These are phyloP conservation scores for Apium graveolens DNA, from an alignment of 129 eudicot species.

Conservation along the genomic window DNA sequence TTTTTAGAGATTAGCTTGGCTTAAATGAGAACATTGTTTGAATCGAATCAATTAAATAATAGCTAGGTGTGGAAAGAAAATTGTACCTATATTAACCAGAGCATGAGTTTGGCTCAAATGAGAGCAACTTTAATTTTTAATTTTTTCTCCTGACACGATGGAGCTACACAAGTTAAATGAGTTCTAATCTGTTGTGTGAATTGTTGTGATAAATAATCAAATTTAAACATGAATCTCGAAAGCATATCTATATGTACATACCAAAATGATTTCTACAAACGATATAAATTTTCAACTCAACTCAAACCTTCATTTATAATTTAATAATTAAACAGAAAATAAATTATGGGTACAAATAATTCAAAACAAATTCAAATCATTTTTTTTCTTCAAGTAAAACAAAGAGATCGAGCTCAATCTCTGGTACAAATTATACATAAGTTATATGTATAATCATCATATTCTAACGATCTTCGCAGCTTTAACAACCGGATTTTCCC, in stretches of 20 bases:
- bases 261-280: background rate
- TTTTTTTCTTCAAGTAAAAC: background rate
- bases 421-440: background rate
- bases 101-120: no score
- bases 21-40: no score
- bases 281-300: no score
- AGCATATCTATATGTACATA: background rate
- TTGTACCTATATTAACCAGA: no score
- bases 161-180: no score
- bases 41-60: no score
- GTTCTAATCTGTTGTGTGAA: background rate
- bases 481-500: slow-evolving; percentile 85
- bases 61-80: no score
- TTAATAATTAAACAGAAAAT: background rate
- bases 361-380: background rate
- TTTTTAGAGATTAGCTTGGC: no score
- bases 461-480: slow-evolving; percentile 67
- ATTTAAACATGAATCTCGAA: background rate
- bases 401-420: background rate
- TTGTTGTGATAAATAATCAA: background rate
- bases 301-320: background rate
- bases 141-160: no score
- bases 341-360: slow-evolving; percentile 1
- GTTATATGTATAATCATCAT: slow-evolving; percentile 8
- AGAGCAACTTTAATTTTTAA: no score